These are phyloP conservation scores for Venturia oleaginea DNA, from an alignment of 2,329 filamentous ascomycete species.

Conservation along the genomic window DNA sequence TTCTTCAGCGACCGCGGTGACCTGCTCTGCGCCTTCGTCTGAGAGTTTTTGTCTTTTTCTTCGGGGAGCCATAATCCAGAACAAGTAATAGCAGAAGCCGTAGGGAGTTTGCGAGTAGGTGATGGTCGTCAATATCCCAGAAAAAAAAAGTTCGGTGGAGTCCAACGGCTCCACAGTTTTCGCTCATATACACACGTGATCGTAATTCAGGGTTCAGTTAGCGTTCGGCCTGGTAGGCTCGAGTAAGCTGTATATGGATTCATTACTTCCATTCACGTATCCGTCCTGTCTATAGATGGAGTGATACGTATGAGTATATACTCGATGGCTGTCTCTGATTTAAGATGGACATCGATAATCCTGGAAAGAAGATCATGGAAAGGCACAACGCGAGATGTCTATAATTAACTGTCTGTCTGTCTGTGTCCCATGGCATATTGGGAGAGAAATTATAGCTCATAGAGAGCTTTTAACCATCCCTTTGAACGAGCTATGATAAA, in stretches of 20 bases:
- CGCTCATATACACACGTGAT: neutral
- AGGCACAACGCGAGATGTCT: too few relatives aligned
- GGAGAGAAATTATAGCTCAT: too few relatives aligned
- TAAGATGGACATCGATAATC: too few relatives aligned
- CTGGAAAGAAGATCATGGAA: too few relatives aligned
- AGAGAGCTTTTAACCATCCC: neutral
- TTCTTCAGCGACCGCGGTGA: conserved; percentile 23
- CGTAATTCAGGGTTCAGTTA: neutral
- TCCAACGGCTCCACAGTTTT: neutral
- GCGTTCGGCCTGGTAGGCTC: neutral
- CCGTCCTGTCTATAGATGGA: too few relatives aligned
- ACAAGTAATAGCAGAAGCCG: neutral
- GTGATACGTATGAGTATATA: too few relatives aligned
- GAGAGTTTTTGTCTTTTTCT: conserved; percentile 34
- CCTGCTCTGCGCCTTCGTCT: conserved; percentile 26
- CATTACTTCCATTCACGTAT: too few relatives aligned
- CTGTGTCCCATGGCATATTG: too few relatives aligned
- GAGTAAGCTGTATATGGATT: too few relatives aligned
- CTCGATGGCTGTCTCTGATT: too few relatives aligned
- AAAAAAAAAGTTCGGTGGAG: conserved; percentile 3
- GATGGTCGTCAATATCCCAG: neutral
- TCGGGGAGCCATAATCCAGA: conserved; percentile 27
- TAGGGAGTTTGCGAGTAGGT: neutral
- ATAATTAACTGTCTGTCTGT: too few relatives aligned
- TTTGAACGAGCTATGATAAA: neutral